Percentiles rank a stretch among this genome's conserved stretches.
Conservation (phyloP, 2,329 filamentous ascomycete species). For the Pseudocercospora vitis region DNA sequence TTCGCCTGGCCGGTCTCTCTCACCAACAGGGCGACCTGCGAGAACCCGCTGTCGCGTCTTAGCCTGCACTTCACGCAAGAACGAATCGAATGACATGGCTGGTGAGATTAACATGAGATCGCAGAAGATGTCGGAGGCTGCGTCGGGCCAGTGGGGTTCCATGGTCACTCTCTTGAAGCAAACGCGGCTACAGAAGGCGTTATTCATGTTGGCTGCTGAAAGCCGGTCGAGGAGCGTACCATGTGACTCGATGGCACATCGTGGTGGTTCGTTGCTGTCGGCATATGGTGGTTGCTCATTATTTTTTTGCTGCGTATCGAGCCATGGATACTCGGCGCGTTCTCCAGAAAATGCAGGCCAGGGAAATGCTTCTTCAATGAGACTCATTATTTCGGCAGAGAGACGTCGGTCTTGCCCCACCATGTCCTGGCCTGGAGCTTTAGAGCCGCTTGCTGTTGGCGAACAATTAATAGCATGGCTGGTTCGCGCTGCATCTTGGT, state of each 20-base stretch:
- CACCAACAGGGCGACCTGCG: neutral
- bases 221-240: neutral
- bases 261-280: neutral
- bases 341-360: neutral
- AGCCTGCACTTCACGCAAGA: neutral
- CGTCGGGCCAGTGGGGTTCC: neutral
- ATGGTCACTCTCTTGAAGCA: neutral
- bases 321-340: neutral
- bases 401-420: neutral
- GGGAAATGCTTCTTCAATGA: conserved; percentile 6
- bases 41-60: neutral
- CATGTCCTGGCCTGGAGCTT: neutral
- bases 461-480: neutral
- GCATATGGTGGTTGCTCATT: neutral
- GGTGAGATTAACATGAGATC: neutral
- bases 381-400: neutral
- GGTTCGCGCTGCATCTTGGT: neutral
- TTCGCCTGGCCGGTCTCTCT: neutral
- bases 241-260: neutral
- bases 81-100: neutral
- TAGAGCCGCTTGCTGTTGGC: neutral
- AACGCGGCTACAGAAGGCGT: neutral
- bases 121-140: neutral
- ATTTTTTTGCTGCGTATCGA: neutral
- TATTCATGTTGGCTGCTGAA: neutral